Conservation (phyloP, 192 early-diverging fungal genomes). For the Rhizoclosmatium globosum region DNA sequence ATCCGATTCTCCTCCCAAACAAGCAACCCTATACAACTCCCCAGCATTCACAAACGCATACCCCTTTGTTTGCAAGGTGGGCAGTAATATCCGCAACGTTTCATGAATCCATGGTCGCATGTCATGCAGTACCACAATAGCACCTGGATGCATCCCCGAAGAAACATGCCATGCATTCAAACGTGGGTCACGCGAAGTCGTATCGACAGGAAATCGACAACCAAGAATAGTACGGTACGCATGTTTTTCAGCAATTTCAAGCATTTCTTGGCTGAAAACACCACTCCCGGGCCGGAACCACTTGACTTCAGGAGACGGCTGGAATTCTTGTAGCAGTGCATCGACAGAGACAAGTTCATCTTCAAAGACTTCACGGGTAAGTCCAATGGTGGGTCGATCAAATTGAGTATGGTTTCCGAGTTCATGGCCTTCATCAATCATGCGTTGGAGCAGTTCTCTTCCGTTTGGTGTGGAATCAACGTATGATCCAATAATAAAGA, state of each 20-base stretch:
- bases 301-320: conserved; percentile 20
- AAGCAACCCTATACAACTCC: too few relatives aligned
- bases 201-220: conserved; percentile 39
- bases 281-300: conserved; percentile 41
- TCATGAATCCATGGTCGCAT: conserved; percentile 34
- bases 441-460: conserved; percentile 12
- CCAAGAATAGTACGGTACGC: conserved; percentile 36
- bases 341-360: conserved; percentile 32
- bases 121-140: conserved; percentile 41
- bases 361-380: conserved; percentile 22
- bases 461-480: conserved; percentile 10
- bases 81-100: conserved; percentile 39
- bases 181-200: conserved; percentile 18
- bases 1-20: too few relatives aligned
- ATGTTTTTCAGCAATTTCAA: conserved; percentile 19
- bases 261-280: conserved; percentile 36
- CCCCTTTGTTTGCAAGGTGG: conserved; percentile 22
- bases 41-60: conserved; percentile 4
- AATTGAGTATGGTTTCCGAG: conserved; percentile 40
- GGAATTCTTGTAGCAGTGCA: conserved; percentile 11
- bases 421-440: conserved; percentile 41
- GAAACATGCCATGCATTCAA: conserved; percentile 40
- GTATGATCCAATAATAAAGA: conserved; percentile 39
- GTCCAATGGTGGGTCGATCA: conserved; percentile 36
- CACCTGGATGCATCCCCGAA: conserved; percentile 36